Conservation (phyloP, 352 stramenopile genomes). For the Phytophthora agathidicida region DNA sequence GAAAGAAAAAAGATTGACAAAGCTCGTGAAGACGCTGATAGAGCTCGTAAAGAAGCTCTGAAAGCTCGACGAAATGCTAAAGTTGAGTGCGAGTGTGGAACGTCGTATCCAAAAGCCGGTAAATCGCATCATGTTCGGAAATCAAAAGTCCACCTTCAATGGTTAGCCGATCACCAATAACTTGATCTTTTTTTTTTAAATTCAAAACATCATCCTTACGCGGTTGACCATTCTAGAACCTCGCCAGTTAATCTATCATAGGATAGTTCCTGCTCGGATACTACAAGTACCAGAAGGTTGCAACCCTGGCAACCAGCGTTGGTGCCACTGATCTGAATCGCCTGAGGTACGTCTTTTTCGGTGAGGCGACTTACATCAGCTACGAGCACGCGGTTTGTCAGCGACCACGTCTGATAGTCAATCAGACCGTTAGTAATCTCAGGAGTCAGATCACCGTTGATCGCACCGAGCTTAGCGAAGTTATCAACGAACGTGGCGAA, state of each 20-base stretch:
- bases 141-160: slow-evolving; percentile 7
- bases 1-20: slow-evolving; percentile 8
- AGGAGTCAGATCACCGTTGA: too few relatives aligned
- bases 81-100: slow-evolving; percentile 11
- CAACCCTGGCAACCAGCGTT: neutral
- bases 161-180: slow-evolving; percentile 10
- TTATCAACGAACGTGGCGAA: too few relatives aligned
- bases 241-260: too few relatives aligned
- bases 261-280: too few relatives aligned
- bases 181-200: neutral
- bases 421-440: too few relatives aligned
- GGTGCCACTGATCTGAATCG: neutral
- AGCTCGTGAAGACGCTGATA: slow-evolving; percentile 8
- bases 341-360: too few relatives aligned
- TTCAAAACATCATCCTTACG: too few relatives aligned
- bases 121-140: slow-evolving; percentile 11
- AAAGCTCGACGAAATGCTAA: slow-evolving; percentile 4
- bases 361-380: too few relatives aligned
- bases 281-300: too few relatives aligned
- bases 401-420: slow-evolving; percentile 1
- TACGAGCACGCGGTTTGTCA: neutral
- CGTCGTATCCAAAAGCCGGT: neutral
- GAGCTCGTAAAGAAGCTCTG: slow-evolving; percentile 3
- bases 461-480: too few relatives aligned
- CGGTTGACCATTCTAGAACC: too few relatives aligned